Base-by-base conservation (phyloP, 768 basidiomycete genomes). In the Auriculariales sp. region DNA sequence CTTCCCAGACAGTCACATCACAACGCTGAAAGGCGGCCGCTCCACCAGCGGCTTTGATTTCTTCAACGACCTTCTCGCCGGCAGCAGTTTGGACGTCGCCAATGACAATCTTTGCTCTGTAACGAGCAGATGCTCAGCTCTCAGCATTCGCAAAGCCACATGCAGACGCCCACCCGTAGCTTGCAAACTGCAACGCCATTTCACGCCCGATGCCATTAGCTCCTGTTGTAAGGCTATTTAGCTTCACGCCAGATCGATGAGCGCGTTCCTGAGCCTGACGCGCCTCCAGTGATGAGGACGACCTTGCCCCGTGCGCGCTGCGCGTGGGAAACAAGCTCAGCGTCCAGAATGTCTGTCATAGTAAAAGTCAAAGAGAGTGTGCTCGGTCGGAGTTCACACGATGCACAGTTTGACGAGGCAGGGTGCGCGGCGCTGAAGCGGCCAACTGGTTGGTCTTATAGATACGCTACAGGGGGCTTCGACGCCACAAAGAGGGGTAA, bases 191-290 rank as follows among this genome's bases (percentile, higher is more conserved):
- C 6, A 71, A 54, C 3, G 77, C 77, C 2, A 71, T 60, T 52
- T 74, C 71, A 58, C 63, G 70, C 45, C 75, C 77, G 50, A 79
- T 75, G 2, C 76, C 76, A 58, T 71, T 71, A 4, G 68, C 72
- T 46, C 69, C 73, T 51, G 73, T 73, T 75, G 47, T 6, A 39
- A 51, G 24, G 24, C 11, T 14, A 34, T 49, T 14, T 32, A 36
- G 17, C 32, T 46, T 9, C 22, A 27, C 29, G 7, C 22, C 17
- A 9, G 4, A 33, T 52, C 31, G 7, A 9, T 7, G 28, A 52
- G 12, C 2, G 17, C 3, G 28, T 32, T 11, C 34, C 5, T 11
- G n/a, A 25, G 15, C 6, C 15, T 15, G 14, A 44, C n/a, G 42
- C 15, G 28, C 12, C 15, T 28, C 75, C 76, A 47, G 76, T 78